Conservation (phyloP, 306 rosid genomes). For the Inga leiocalycina region DNA sequence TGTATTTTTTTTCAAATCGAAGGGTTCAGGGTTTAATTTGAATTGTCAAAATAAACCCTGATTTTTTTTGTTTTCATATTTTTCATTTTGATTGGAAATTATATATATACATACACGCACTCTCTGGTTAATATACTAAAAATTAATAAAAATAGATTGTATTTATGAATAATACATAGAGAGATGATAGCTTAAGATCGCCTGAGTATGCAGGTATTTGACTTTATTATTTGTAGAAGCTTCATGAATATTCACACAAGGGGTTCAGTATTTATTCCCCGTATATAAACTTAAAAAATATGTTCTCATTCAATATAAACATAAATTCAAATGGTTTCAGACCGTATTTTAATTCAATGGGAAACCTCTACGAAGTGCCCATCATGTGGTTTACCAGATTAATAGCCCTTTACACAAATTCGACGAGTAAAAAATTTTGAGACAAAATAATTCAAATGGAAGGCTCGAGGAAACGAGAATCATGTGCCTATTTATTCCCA, state of each 20-base stretch:
- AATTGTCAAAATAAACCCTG: not conserved
- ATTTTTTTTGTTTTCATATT: not conserved
- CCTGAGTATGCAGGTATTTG: not conserved
- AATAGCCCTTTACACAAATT: not conserved
- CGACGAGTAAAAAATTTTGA: not conserved
- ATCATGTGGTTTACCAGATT: conserved; percentile 24
- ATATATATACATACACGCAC: too few relatives aligned
- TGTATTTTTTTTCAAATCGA: not conserved
- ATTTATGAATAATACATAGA: not conserved
- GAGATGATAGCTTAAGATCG: not conserved
- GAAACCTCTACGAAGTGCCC: conserved; percentile 25
- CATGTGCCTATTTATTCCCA: conserved; percentile 33
- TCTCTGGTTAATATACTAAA: not conserved
- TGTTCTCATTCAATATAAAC: not conserved
- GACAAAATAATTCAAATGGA: conserved; percentile 43
- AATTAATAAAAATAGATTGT: not conserved
- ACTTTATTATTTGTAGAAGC: not conserved
- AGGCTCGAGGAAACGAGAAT: conserved; percentile 54
- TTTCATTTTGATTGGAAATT: not conserved
- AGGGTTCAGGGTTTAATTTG: not conserved
- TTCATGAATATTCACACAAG: not conserved
- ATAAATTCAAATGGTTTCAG: not conserved
- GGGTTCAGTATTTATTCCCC: not conserved
- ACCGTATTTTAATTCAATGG: not conserved
- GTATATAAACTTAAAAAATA: not conserved